phyloP scores from a whole-genome alignment of 257 asterid genomes.

The Anisodus tanguticus region DNA sequence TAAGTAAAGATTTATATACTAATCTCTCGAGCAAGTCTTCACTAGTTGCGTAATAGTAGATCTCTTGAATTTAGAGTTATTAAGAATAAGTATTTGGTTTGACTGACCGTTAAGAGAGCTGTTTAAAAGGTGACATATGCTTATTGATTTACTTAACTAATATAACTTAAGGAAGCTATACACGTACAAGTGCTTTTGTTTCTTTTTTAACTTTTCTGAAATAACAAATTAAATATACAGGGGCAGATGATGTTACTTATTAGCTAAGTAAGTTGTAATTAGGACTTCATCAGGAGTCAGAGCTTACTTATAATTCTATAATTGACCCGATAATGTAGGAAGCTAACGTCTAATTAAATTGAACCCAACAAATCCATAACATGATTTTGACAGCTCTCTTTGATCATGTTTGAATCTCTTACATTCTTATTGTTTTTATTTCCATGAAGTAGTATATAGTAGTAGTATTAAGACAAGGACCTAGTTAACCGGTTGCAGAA shows the following conservation, averaged over 20 bases:
- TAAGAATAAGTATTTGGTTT: not conserved
- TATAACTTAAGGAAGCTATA: not conserved
- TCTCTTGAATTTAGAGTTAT: not conserved
- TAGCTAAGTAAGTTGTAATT: not conserved
- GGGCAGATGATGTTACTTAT: not conserved
- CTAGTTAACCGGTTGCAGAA: too few relatives aligned
- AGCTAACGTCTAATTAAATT: not conserved
- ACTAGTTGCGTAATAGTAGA: not conserved
- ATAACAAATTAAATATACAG: not conserved
- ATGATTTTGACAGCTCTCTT: not conserved
- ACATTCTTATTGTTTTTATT: not conserved
- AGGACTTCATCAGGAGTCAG: not conserved
- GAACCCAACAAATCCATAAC: not conserved
- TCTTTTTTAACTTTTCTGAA: not conserved
- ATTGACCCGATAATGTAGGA: not conserved
- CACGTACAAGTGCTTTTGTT: not conserved
- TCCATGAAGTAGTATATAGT: not conserved
- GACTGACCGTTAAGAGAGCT: not conserved
- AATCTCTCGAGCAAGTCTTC: not conserved
- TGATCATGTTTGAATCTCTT: not conserved
- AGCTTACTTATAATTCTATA: not conserved
- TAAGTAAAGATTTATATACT: not conserved
- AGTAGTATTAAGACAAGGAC: not conserved
- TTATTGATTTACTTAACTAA: not conserved
- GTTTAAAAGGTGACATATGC: not conserved